A percentile compares a stretch with the other conserved stretches of the same genome.
Evolutionary conservation across 202 grass and related monocot genomes (phyloP).

Genomic region (Bolboschoenoplectus hybrid): DNA sequence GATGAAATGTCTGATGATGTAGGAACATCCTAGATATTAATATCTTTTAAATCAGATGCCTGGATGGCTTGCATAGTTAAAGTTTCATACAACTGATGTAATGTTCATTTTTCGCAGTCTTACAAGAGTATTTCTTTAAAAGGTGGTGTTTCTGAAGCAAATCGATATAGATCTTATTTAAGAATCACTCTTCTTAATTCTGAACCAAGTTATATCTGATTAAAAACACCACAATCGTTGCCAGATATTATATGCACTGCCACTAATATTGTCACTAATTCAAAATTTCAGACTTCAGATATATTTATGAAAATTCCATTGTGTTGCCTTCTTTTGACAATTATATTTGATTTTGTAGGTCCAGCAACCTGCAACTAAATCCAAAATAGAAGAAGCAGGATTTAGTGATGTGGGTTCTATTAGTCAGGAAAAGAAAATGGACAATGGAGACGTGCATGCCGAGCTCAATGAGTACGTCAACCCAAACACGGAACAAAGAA

Average conservation of each 20-base stretch:
- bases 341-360: background rate
- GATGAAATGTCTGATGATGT: background rate
- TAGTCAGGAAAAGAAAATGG: background rate
- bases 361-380: slow-evolving; percentile 26
- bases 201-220: slow-evolving; percentile 7
- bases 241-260: slow-evolving; percentile 5
- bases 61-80: background rate
- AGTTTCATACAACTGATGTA: background rate
- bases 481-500: background rate
- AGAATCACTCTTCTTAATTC: background rate
- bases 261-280: background rate
- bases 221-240: background rate
- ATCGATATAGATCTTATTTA: slow-evolving; percentile 1
- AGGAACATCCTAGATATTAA: background rate
- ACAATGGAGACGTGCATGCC: background rate
- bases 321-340: background rate
- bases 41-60: background rate
- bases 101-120: background rate
- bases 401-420: slow-evolving; percentile 8
- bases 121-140: background rate
- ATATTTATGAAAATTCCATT: background rate
- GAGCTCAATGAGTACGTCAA: background rate
- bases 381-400: slow-evolving; percentile 24
- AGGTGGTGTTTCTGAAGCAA: slow-evolving; percentile 8
- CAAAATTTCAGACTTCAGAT: background rate